phyloP scores from a whole-genome alignment of 2,329 filamentous ascomycete species.

The Ophiostoma perfectum region DNA sequence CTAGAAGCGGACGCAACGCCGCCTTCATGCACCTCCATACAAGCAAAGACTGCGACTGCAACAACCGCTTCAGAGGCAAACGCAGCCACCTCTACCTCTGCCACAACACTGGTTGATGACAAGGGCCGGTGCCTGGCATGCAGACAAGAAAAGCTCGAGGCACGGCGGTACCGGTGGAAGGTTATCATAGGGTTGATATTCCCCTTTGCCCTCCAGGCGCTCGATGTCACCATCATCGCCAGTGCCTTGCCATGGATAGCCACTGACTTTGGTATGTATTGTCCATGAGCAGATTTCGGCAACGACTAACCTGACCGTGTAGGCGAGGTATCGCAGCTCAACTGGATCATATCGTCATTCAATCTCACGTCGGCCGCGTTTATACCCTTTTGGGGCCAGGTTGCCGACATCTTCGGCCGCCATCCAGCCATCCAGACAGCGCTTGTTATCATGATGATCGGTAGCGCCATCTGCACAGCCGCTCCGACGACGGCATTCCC shows the following conservation, averaged over 20 bases:
- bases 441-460: constrained; percentile 53
- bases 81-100: background rate
- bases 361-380: constrained; percentile 63
- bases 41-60: background rate
- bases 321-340: constrained; percentile 53
- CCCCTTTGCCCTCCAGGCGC: constrained; percentile 56
- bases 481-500: constrained; percentile 50
- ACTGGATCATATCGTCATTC: constrained; percentile 66
- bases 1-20: background rate
- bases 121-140: constrained; percentile 16
- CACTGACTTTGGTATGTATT: constrained; percentile 50
- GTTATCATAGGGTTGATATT: constrained; percentile 53
- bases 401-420: constrained; percentile 60
- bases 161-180: constrained; percentile 49
- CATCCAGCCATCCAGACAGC: constrained; percentile 53
- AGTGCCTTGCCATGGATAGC: constrained; percentile 59
- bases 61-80: background rate
- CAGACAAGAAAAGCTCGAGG: constrained; percentile 33
- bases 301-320: constrained; percentile 13
- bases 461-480: constrained; percentile 56
- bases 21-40: background rate
- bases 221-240: constrained; percentile 60
- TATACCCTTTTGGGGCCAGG: constrained; percentile 60
- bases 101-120: background rate
- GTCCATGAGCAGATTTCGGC: too few species aligned